Percentiles rank a stretch among this genome's conserved stretches.
Conservation (phyloP, 2,329 filamentous ascomycete genomes). For the Amauroascus niger region DNA sequence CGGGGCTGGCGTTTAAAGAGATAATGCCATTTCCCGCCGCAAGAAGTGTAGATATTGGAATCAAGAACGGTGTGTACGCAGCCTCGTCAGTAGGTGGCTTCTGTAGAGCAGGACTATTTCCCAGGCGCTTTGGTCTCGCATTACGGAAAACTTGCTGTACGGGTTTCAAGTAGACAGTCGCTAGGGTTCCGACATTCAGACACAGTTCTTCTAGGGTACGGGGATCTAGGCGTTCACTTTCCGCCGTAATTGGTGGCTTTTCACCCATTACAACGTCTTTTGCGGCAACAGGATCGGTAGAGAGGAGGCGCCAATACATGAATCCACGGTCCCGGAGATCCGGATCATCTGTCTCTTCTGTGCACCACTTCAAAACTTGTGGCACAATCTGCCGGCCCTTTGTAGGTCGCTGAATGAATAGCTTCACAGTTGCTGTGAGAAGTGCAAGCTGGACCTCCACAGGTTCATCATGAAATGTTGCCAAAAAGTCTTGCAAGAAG, state of each 20-base stretch:
- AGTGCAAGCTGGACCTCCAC: conserved; percentile 92
- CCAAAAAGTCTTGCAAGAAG: conserved; percentile 87
- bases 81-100: conserved; percentile 47
- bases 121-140: conserved; percentile 67
- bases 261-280: conserved; percentile 92
- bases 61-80: conserved; percentile 23
- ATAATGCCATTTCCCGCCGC: conserved; percentile 37
- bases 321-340: conserved; percentile 92
- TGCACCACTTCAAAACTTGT: conserved; percentile 94
- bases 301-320: conserved; percentile 98
- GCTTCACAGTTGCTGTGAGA: conserved; percentile 89
- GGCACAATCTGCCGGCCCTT: conserved; percentile 90
- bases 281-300: conserved; percentile 78
- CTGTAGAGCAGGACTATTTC: conserved; percentile 79
- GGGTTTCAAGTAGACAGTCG: conserved; percentile 94
- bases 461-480: conserved; percentile 86
- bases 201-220: conserved; percentile 93
- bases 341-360: conserved; percentile 97
- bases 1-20: conserved; percentile 23
- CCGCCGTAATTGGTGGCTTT: conserved; percentile 91
- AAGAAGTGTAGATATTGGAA: conserved; percentile 22
- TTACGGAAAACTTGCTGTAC: conserved; percentile 94
- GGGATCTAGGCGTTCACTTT: conserved; percentile 87
- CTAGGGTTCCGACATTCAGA: conserved; percentile 86
- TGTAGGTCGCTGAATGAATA: conserved; percentile 93